Evolutionary conservation across 768 basidiomycete species (phyloP).

Genomic region (Tulasnella sp.): DNA sequence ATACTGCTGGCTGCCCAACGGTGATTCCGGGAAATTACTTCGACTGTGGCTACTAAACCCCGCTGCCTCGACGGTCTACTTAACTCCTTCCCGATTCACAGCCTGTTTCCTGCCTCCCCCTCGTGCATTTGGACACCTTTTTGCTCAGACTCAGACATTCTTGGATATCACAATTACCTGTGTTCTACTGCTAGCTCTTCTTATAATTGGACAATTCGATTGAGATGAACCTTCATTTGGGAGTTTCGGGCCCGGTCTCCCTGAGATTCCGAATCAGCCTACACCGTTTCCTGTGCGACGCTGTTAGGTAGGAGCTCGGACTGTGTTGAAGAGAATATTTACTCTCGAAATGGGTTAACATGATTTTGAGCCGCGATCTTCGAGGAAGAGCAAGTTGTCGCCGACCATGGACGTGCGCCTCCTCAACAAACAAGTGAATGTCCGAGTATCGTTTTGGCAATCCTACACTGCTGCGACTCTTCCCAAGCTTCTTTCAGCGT

Average conservation of each 20-base stretch:
- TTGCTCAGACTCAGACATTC: background rate
- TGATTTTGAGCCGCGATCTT: too few relatives aligned
- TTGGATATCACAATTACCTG: background rate
- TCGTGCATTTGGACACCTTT: background rate
- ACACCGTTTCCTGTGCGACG: too few relatives aligned
- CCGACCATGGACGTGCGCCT: background rate
- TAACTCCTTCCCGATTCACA: background rate
- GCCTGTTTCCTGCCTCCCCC: background rate
- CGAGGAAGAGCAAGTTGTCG: too few relatives aligned
- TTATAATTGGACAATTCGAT: background rate
- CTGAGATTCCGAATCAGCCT: too few relatives aligned
- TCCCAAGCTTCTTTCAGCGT: background rate
- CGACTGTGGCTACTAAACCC: conserved; percentile 5
- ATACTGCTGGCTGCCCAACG: conserved; percentile 8
- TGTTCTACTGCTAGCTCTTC: background rate
- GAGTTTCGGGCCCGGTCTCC: too few relatives aligned
- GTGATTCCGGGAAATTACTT: conserved; percentile 18
- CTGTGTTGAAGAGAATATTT: too few relatives aligned
- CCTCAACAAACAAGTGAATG: background rate
- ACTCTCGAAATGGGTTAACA: too few relatives aligned
- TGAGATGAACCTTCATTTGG: background rate
- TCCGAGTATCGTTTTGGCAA: background rate
- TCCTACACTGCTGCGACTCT: too few relatives aligned
- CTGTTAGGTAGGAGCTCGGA: too few relatives aligned
- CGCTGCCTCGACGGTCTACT: background rate